These are phyloP conservation scores for Limnanthes douglasii DNA, from an alignment of 345 rosid species.

Conservation along the genomic window DNA sequence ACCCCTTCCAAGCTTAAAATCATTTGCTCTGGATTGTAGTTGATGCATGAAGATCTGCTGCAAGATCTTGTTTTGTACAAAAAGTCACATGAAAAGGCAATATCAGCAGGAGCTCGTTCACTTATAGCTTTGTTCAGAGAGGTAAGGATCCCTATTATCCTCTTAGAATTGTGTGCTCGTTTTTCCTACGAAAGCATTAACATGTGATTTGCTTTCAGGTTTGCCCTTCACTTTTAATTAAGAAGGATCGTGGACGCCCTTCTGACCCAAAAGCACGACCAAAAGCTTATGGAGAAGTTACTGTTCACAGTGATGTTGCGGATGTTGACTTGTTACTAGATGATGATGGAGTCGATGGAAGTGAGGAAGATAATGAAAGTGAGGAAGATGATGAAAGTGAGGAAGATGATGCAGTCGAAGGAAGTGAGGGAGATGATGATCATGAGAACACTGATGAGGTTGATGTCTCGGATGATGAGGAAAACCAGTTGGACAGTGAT, in stretches of 20 bases:
- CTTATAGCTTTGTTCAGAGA: constrained; percentile 83
- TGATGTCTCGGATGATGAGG: constrained; percentile 21
- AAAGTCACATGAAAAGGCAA: constrained; percentile 81
- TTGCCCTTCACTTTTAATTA: constrained; percentile 78
- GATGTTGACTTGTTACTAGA: constrained; percentile 56
- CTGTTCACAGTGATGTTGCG: constrained; percentile 47
- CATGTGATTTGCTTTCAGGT: constrained; percentile 25
- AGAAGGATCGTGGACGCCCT: constrained; percentile 94
- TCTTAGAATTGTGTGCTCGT: too few relatives aligned
- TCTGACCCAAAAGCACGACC: constrained; percentile 59
- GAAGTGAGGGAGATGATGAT: constrained; percentile 17
- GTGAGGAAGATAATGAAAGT: constrained; percentile 13
- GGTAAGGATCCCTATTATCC: too few relatives aligned
- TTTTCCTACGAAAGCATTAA: too few relatives aligned
- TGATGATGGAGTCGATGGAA: constrained; percentile 15
- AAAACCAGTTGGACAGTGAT: constrained; percentile 12
- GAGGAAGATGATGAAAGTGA: constrained; percentile 20
- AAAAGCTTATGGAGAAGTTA: constrained; percentile 68
- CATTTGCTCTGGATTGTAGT: constrained; percentile 24
- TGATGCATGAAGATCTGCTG: constrained; percentile 91
- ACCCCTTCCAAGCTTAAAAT: too few relatives aligned
- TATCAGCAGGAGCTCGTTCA: constrained; percentile 81
- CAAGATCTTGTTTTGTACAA: constrained; percentile 90
- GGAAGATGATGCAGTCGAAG: constrained; percentile 22
- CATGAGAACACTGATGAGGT: too few relatives aligned